Base-by-base conservation (phyloP, 1,284 basidiomycete genomes). In the Wolfiporia cocos region DNA sequence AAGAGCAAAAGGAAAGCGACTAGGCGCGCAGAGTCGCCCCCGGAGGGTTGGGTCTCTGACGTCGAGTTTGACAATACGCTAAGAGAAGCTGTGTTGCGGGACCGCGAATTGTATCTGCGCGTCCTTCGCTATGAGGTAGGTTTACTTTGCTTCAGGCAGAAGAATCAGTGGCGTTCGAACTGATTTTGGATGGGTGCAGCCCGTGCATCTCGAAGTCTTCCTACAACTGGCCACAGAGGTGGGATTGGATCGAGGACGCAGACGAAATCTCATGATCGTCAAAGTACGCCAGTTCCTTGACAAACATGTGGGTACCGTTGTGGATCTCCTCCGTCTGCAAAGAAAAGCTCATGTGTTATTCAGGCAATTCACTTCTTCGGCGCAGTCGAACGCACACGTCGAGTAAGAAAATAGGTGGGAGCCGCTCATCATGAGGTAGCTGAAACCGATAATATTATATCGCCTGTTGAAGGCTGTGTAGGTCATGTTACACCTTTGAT, bases 121-220 rank as follows among this genome's bases (percentile, higher is more conserved):
- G 70, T 84, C 46, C 56, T 84, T 49, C 74, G 79, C 20, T 83
- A 78, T 52, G 80, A 86, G 68, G 81, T 78, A 49, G 28, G 62
- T 42, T 7, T 19, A n/a, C 23, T 11, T n/a, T 18, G 17, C n/a
- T 14, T 28, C 20, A n/a, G n/a, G n/a, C n/a, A n/a, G n/a, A n/a
- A n/a, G n/a, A n/a, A n/a, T n/a, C n/a, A n/a, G n/a, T n/a, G n/a
- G n/a, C n/a, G n/a, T n/a, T n/a, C n/a, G n/a, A n/a, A n/a, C 9
- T 22, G 28, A 15, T 4, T 36, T 29, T 29, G 6, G 7, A 17
- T 6, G 11, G 15, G 34, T 34, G 34, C 30, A 85, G 81, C 81
- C 82, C 5, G 66, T 85, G 37, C 67, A 73, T 48, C 73, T 83
- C 43, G 69, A 78, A 47, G 59, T 70, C 3, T 80, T 85, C 51